Evolutionary conservation across 2,329 filamentous ascomycete genomes (phyloP).

Genomic region (Xylaria sp.): DNA sequence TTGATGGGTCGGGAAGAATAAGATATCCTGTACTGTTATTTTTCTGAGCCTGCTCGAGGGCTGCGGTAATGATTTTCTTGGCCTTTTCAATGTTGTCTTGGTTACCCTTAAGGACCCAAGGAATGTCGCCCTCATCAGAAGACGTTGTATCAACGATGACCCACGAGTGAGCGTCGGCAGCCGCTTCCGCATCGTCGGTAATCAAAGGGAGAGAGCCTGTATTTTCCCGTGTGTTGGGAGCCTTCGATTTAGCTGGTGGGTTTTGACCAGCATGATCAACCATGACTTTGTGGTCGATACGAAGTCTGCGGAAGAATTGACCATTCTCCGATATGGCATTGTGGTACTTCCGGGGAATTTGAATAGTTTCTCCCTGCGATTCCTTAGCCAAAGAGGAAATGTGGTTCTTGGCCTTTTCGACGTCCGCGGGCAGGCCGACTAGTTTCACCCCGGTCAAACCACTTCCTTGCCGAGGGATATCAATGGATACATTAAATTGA

Average conservation of each 20-base stretch:
- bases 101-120: constrained; percentile 86
- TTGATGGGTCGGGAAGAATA: constrained; percentile 84
- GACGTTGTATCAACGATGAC: constrained; percentile 71
- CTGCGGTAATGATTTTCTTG: constrained; percentile 72
- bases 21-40: constrained; percentile 82
- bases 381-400: constrained; percentile 80
- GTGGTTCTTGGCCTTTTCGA: constrained; percentile 86
- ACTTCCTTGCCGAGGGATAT: constrained; percentile 89
- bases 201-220: constrained; percentile 81
- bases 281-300: constrained; percentile 84
- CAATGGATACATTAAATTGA: constrained; percentile 83
- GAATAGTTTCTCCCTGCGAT: constrained; percentile 85
- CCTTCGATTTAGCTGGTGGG: constrained; percentile 70
- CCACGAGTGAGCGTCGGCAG: constrained; percentile 79
- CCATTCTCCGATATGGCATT: constrained; percentile 87
- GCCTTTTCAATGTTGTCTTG: constrained; percentile 83
- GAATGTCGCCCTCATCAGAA: constrained; percentile 73
- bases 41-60: constrained; percentile 73
- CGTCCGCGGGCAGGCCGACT: constrained; percentile 75
- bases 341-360: constrained; percentile 82
- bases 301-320: constrained; percentile 88
- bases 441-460: constrained; percentile 86
- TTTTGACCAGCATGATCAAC: constrained; percentile 88
- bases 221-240: constrained; percentile 60
- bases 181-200: constrained; percentile 76